These are phyloP conservation scores for Cytidiella melzeri DNA, from an alignment of 768 basidiomycete species.

Conservation along the genomic window DNA sequence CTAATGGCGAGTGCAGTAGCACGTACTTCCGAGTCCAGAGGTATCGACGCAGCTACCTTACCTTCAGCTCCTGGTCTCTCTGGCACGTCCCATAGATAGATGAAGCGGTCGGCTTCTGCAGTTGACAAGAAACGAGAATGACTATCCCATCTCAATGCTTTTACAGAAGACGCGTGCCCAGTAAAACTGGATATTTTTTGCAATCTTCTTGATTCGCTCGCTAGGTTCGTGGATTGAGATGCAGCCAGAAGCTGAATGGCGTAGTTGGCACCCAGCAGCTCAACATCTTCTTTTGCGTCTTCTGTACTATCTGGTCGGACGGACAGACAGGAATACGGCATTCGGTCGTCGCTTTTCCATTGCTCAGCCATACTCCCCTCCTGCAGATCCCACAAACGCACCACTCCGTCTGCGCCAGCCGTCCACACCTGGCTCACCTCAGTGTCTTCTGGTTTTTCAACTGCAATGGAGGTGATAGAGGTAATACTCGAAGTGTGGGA, in stretches of 20 bases:
- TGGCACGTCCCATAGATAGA: conserved; percentile 56
- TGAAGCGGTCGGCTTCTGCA: conserved; percentile 56
- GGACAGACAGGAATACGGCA: conserved; percentile 50
- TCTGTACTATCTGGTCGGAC: conserved; percentile 31
- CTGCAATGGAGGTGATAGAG: conserved; percentile 43
- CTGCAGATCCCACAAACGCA: conserved; percentile 53
- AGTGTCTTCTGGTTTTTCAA: conserved; percentile 23
- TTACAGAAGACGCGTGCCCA: conserved; percentile 58
- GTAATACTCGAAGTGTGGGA: conserved; percentile 50
- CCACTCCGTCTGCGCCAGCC: conserved; percentile 48
- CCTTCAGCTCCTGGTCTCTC: conserved; percentile 35
- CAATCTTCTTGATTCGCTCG: conserved; percentile 35
- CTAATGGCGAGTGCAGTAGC: conserved; percentile 25
- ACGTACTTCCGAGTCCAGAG: conserved; percentile 60
- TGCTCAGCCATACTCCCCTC: conserved; percentile 41
- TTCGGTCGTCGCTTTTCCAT: conserved; percentile 53
- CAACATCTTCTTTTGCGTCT: conserved; percentile 30
- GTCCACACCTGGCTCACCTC: conserved; percentile 41
- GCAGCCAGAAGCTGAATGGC: conserved; percentile 47
- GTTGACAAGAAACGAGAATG: conserved; percentile 48
- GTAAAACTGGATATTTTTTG: conserved; percentile 47
- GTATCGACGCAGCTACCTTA: conserved; percentile 51
- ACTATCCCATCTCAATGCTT: conserved; percentile 43
- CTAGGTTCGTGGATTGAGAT: conserved; percentile 16
- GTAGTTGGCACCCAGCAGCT: conserved; percentile 56